Evolutionary conservation across 2,329 filamentous ascomycete species (phyloP), one percentile per base, ranked within the genome.

Genomic region (Ophiosphaerella narmari): DNA sequence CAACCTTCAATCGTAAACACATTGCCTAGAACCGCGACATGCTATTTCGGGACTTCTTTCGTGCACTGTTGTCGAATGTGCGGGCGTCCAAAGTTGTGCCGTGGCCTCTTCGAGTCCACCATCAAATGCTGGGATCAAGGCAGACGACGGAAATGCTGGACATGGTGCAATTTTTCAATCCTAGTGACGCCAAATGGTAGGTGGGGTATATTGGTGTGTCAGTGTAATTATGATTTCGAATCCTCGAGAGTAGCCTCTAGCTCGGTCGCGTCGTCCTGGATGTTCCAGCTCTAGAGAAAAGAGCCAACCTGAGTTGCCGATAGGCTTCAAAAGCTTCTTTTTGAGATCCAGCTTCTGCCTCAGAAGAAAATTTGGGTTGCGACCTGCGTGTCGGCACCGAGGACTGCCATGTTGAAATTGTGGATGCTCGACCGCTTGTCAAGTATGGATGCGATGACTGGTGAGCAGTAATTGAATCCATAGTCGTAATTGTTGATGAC

Each of bases 311-410:
- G 32, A 73, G 54, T 39, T 66, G 64, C 48, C 53, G 59, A 50
- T 73, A 73, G 14, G 68, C 70, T 60, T 72, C 65, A 40, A 73
- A 62, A 7, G 66, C 62, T 34, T 63, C 62, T 38, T 70, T 60
- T 38, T 57, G 60, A 13, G 67, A 63, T 26, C 44, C 50, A 12
- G 39, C 32, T 6, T 66, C 62, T 5, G 47, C 42, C 18, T 64
- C 49, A 12, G 62, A 55, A 4, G 54, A 7, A 16, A 46, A 38
- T 0, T 39, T 48, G 32, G 48, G 41, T 11, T 43, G 48, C 13
- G 55, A 47, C 12, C 46, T 50, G 14, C 63, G 60, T 47, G 62
- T 52, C 12, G 68, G 60, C 14, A 71, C 44, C 7, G 66, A 64
- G 7, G 56, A 54, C 13, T 68, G 64, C 70, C 70, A 72, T 39